These are phyloP conservation scores for Bipolaris zeicola DNA, from an alignment of 2,329 filamentous ascomycete genomes.

Conservation along the genomic window DNA sequence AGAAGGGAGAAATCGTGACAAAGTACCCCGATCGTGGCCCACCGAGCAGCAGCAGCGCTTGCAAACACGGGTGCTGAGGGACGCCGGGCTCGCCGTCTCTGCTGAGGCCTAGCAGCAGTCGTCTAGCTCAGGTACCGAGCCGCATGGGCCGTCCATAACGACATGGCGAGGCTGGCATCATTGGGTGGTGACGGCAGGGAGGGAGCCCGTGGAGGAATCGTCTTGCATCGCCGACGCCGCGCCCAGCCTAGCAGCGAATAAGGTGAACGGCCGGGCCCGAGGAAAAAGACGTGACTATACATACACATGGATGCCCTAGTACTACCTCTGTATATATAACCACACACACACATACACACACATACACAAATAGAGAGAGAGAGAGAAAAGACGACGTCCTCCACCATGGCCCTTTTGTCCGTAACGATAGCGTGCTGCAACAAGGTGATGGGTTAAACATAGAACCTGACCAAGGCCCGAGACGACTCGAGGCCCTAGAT, in stretches of 20 bases:
- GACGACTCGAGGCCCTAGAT: constrained; percentile 11
- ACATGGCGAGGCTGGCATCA: constrained; percentile 42
- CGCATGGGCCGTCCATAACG: constrained; percentile 36
- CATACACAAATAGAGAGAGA: too few species aligned
- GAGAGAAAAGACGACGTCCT: background rate
- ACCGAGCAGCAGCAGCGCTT: constrained; percentile 11
- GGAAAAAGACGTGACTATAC: background rate
- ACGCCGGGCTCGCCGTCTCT: constrained; percentile 14
- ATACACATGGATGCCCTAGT: constrained; percentile 30
- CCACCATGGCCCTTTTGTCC: constrained; percentile 30
- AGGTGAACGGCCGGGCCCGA: constrained; percentile 26
- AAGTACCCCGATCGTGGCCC: constrained; percentile 39
- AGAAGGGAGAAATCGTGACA: constrained; percentile 38
- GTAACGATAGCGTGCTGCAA: constrained; percentile 24
- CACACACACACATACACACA: too few species aligned
- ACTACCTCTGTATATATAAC: background rate
- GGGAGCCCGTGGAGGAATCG: constrained; percentile 31
- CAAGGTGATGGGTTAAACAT: constrained; percentile 18
- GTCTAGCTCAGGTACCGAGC: constrained; percentile 42
- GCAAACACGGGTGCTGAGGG: background rate
- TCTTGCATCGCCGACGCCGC: constrained; percentile 27
- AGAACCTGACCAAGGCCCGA: constrained; percentile 24
- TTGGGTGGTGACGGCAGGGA: constrained; percentile 40
- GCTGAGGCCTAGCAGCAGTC: constrained; percentile 23
- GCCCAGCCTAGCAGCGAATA: constrained; percentile 24